These are phyloP conservation scores for Tolypocladium album DNA, from an alignment of 2,329 filamentous ascomycete genomes.

Conservation along the genomic window DNA sequence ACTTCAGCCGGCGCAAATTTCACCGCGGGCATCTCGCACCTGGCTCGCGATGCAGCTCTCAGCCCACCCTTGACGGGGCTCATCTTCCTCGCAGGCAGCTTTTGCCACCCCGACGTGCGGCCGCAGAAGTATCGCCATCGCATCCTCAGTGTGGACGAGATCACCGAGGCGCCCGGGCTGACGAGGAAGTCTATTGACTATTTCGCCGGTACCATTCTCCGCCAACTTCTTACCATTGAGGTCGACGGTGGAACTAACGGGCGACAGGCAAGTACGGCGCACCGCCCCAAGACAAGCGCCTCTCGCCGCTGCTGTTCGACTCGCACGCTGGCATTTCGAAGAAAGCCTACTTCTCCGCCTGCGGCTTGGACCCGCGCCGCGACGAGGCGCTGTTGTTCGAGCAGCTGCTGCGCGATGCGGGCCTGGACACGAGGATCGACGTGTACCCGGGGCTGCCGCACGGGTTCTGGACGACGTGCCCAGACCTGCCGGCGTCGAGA, in stretches of 20 bases:
- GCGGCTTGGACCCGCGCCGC: conserved; percentile 34
- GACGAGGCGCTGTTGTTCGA: conserved; percentile 39
- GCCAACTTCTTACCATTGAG: neutral
- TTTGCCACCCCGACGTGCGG: conserved; percentile 27
- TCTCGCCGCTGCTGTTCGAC: conserved; percentile 25
- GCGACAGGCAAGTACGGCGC: conserved; percentile 12
- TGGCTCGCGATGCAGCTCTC: conserved; percentile 24
- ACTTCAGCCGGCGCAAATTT: conserved; percentile 42
- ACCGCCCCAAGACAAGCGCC: conserved; percentile 22
- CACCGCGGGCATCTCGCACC: conserved; percentile 31
- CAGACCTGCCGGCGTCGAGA: conserved; percentile 16
- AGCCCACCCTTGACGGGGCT: conserved; percentile 31
- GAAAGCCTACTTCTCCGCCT: conserved; percentile 33
- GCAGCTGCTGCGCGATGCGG: conserved; percentile 19
- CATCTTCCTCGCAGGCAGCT: conserved; percentile 33
- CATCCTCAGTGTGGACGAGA: conserved; percentile 24
- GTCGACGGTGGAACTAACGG: neutral
- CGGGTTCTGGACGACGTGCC: conserved; percentile 28
- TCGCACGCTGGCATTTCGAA: conserved; percentile 17
- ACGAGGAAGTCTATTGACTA: conserved; percentile 25
- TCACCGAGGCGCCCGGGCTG: conserved; percentile 18
- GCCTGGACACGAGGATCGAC: conserved; percentile 24
- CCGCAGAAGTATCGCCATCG: conserved; percentile 24
- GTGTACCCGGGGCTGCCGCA: conserved; percentile 30
- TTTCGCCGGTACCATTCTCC: conserved; percentile 12